Conservation (phyloP, 768 basidiomycete genomes). For the Lepiota venenata region DNA sequence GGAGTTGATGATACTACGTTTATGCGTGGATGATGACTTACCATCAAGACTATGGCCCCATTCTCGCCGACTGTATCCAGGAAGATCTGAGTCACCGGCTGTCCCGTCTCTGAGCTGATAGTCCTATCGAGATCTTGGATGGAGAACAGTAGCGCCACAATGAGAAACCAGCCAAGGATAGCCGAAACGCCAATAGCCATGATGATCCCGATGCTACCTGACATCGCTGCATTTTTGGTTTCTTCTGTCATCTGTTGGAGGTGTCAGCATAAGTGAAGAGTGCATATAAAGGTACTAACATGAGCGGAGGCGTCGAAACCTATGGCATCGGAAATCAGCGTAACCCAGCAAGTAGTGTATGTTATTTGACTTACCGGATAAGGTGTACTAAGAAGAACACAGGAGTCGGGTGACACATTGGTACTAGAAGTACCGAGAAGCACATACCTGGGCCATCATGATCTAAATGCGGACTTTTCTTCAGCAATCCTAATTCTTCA, state of each 20-base stretch:
- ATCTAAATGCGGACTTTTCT: conserved; percentile 30
- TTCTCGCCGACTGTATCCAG: conserved; percentile 71
- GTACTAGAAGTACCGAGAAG: neutral
- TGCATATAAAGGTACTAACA: conserved; percentile 30
- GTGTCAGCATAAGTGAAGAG: neutral
- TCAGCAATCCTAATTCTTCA: neutral
- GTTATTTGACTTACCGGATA: conserved; percentile 46
- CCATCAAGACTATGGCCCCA: conserved; percentile 75
- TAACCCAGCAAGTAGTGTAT: neutral
- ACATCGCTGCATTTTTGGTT: conserved; percentile 65
- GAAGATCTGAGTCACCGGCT: conserved; percentile 80
- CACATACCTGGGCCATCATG: conserved; percentile 59
- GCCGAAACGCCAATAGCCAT: conserved; percentile 73
- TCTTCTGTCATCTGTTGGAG: conserved; percentile 68
- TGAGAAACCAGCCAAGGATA: conserved; percentile 71
- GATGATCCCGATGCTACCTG: conserved; percentile 64
- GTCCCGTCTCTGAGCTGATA: conserved; percentile 47
- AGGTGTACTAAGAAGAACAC: conserved; percentile 43
- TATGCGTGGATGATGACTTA: conserved; percentile 18
- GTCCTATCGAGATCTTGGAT: conserved; percentile 68
- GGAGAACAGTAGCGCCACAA: conserved; percentile 69
- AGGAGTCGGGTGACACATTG: neutral
- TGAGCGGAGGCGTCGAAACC: conserved; percentile 76
- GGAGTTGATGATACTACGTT: neutral
- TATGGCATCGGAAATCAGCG: conserved; percentile 17